Base-by-base conservation (phyloP, 2,329 filamentous ascomycete genomes). In the Cytospora mali region DNA sequence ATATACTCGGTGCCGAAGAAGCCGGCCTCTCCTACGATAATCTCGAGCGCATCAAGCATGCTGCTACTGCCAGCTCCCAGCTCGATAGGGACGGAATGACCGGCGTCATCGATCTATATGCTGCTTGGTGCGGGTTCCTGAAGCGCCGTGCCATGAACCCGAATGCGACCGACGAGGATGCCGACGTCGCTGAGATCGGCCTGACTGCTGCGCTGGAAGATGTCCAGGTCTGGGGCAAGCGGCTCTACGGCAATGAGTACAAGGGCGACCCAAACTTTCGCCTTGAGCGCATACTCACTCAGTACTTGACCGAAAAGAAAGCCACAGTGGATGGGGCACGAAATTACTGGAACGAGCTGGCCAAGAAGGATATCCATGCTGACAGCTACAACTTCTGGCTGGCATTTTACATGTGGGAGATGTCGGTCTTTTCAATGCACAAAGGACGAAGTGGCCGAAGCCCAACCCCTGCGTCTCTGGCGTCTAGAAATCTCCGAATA, bases 361-460 rank as follows among this genome's bases (percentile, higher is more conserved):
- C 81, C 4, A 74, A 85, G 25, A 79, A 85, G n/a, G 80, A 83
- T 21, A 86, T 86, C 4, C 78, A 92, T 61, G 87, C 88, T 31
- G 86, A 92, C 69, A 93, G 88, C 69, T 93, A 93, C 71, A 92
- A 97, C 69, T 98, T 98, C 74, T 99, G 95, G 95, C 83, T 93
- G 61, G 87, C 88, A 50, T 97, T 92, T 75, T 97, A 97, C 75
- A 82, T 89, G 58, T 98, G 93, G 90, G 95, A 98, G 76, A 89
- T 98, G 82, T 82, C 90, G 62, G 70, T 85, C 5, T 86, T 84
- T 66, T 66, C 70, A 27, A 76, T 79, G 2, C 80, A 80, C 6
- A 77, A 74, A 62, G 79, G 82, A 60, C 84, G 81, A 61, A 63
- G 52, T 35, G 76, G 77, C 39, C 78, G 82, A 63, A 85, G 84